Base-by-base conservation (phyloP, 495 filamentous ascomycete species). In the Xylaria palmicola region DNA sequence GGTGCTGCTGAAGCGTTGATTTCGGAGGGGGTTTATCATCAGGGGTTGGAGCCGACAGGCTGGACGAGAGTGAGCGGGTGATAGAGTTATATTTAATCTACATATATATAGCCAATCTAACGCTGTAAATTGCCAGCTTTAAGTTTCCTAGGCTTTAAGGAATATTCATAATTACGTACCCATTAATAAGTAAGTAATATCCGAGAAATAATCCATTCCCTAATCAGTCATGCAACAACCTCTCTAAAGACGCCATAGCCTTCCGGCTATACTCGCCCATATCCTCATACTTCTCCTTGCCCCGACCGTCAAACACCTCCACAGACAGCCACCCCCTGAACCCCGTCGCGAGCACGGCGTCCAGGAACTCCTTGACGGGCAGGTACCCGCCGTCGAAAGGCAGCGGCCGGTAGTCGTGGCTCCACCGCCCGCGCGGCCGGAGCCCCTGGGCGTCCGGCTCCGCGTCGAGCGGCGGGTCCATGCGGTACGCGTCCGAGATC, bases 401-500 rank as follows among this genome's bases (percentile, higher is more conserved):
- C 66, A 90, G 71, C 0, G 90, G 89, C 19, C 90, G 74, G 64
- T 81, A 87, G 61, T 85, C 83, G 72, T 87, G 84, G 62, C 89
- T 92, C 90, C 90, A 93, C 27, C 81, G 75, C 1, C 79, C 86
- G 17, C 86, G 75, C 9, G 89, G 83, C 41, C 85, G 67, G 36
- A 86, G 62, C 0, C 82, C 85, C 8, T 68, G 67, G 17, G 63
- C 60, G 43, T 81, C 70, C 1, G 65, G 51, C 51, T 79, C 70
- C 13, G 75, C 71, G 32, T 78, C 67, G 2, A 90, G 59, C 3
- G 88, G 86, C 0, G 74, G 67, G 2, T 73, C 68, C 39, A 84
- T 78, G 65, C 79, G 84, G 64, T 91, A 92, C n/a, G 90, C 91
- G 72, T 93, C 90, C 10, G 81, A 87, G 50, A 93, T 87, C 72